A percentile compares a stretch with the other conserved stretches of the same genome.
These are phyloP conservation scores for Niveomyces coronatus DNA, from an alignment of 2,329 filamentous ascomycete species.

Conservation along the genomic window DNA sequence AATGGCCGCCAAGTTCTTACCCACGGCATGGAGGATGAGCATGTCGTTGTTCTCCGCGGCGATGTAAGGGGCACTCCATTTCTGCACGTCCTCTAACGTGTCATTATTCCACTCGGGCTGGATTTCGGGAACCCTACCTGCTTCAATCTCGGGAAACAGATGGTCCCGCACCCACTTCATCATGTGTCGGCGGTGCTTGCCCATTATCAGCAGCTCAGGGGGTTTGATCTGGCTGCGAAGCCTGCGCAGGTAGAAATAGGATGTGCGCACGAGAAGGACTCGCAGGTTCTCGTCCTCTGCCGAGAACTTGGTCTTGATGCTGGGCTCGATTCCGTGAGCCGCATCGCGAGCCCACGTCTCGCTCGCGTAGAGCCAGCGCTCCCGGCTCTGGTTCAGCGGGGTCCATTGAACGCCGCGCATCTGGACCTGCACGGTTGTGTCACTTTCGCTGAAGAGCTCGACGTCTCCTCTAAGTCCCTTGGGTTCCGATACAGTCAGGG, in stretches of 20 bases:
- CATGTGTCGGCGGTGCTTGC: background rate
- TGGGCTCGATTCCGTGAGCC: background rate
- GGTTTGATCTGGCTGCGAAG: background rate
- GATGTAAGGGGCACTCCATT: background rate
- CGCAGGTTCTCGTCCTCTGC: background rate
- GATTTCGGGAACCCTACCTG: background rate
- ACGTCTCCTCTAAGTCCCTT: conserved; percentile 8
- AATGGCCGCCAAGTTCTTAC: background rate
- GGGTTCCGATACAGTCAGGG: background rate
- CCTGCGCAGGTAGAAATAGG: background rate
- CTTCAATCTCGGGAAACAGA: background rate
- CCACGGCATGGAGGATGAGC: background rate
- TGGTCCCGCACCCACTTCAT: background rate
- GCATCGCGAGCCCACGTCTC: background rate
- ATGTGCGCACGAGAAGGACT: background rate
- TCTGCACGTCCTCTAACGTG: background rate
- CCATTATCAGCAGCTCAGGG: background rate
- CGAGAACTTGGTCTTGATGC: background rate
- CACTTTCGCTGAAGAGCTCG: conserved; percentile 12
- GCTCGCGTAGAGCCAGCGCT: background rate
- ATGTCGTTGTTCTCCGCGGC: background rate
- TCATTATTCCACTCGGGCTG: background rate
- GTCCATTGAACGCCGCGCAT: conserved; percentile 13
- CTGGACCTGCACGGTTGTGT: conserved; percentile 10
- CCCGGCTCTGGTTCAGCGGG: conserved; percentile 9